Conservation (phyloP, 345 rosid genomes). For the Leavenworthia alabamica region DNA sequence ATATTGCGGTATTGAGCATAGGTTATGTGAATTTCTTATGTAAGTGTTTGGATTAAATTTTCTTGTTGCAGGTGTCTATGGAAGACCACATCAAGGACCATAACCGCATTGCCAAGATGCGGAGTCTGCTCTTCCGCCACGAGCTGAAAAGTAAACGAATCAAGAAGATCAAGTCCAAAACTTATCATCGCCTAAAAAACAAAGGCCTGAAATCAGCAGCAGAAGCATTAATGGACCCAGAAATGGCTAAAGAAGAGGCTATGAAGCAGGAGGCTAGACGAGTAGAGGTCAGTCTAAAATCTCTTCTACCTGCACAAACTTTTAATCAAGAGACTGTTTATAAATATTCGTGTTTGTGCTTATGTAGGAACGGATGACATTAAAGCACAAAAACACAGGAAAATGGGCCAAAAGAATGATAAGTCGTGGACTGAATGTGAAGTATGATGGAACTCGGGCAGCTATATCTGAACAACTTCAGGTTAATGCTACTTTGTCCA, state of each 20-base stretch:
- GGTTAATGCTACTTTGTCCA: conserved; percentile 61
- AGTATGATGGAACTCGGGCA: conserved; percentile 77
- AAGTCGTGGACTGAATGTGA: conserved; percentile 62
- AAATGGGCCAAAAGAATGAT: conserved; percentile 77
- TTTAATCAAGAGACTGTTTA: neutral
- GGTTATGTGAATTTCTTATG: neutral
- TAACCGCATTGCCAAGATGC: conserved; percentile 70
- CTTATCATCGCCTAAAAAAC: conserved; percentile 67
- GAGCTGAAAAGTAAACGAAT: conserved; percentile 75
- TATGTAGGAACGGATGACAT: conserved; percentile 71
- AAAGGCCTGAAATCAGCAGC: conserved; percentile 48
- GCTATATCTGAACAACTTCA: conserved; percentile 84
- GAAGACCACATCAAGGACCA: conserved; percentile 62
- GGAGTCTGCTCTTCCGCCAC: conserved; percentile 81
- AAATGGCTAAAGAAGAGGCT: conserved; percentile 74
- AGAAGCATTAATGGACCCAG: conserved; percentile 64
- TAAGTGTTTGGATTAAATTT: neutral
- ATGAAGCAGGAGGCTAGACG: conserved; percentile 67
- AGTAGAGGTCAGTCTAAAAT: conserved; percentile 57
- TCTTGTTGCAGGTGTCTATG: conserved; percentile 51
- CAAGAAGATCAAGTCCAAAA: conserved; percentile 87
- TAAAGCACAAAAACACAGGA: conserved; percentile 73
- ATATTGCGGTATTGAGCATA: neutral
- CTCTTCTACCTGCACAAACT: neutral
- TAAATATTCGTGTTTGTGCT: conserved; percentile 19